Evolutionary conservation across 2,329 filamentous ascomycete genomes (phyloP), one percentile per base, ranked within the genome.

Genomic region (Colletotrichum australisinense): DNA sequence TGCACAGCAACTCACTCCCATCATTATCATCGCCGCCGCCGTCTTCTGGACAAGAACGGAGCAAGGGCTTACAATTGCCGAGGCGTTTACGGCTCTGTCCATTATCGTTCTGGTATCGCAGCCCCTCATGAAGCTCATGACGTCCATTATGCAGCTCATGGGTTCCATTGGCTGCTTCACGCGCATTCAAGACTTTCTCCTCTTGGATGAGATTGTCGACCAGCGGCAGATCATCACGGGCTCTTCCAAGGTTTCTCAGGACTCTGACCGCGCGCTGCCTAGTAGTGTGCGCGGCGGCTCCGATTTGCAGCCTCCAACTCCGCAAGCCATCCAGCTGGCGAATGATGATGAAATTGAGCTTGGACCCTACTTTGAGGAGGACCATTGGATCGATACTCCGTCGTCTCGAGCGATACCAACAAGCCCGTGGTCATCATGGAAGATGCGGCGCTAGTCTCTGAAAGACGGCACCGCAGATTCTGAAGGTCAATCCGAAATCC

Each of bases 61-160:
- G 14, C 76, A 72, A 14, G 78, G 79, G 0, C 71, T 84, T 0
- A 80, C 77, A 12, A 79, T 82, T 1, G 79, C 81, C 6, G 76
- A 80, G 6, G 81, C 81, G 1, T 84, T 84, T 63, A 84, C 82
- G 0, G 79, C 82, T 0, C 69, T 84, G 3, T 83, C 83, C 7
- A 75, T 84, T 1, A 79, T 84, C 24, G 77, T 78, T 0, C 75
- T 84, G 1, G 78, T 81, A 0, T 79, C 80, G 0, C 78, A 78
- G 19, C 83, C 83, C 0, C 76, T 84, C 9, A 75, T 81, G 0
- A 78, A 77, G 14, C 72, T 84, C 1, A 78, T 83, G 5, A 76
- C 78, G 46, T 80, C 81, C 1, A 75, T 83, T 42, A 80, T 81
- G 56, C 78, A 80, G 30, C 78, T 83, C 6, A 77, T 80, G 7